These are phyloP conservation scores for Phytophthora pistaciae DNA, from an alignment of 352 stramenopile genomes.

Conservation along the genomic window DNA sequence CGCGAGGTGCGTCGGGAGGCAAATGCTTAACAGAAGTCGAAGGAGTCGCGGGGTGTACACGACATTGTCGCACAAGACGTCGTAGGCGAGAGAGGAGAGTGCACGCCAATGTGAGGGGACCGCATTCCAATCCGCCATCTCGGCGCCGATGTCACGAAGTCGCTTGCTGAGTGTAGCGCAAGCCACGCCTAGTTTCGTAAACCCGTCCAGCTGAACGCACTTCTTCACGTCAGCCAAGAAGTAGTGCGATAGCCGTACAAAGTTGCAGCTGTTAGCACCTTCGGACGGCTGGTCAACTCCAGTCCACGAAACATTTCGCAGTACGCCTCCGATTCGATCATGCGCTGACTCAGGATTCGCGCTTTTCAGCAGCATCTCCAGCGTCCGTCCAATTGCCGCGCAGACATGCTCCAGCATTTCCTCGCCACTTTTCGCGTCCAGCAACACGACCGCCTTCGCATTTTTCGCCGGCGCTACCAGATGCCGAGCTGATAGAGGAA, in stretches of 20 bases:
- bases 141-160: constrained; percentile 39
- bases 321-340: constrained; percentile 21
- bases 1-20: constrained; percentile 38
- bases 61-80: constrained; percentile 71
- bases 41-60: constrained; percentile 70
- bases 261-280: constrained; percentile 18
- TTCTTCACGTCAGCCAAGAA: constrained; percentile 50
- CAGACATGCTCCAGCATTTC: constrained; percentile 57
- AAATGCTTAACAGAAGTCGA: constrained; percentile 54
- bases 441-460: constrained; percentile 42
- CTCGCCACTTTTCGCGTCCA: constrained; percentile 50
- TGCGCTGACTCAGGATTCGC: constrained; percentile 24
- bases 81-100: constrained; percentile 47
- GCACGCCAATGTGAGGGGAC: constrained; percentile 9
- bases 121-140: constrained; percentile 15
- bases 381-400: constrained; percentile 38
- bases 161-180: constrained; percentile 51
- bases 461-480: constrained; percentile 34
- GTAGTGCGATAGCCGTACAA: constrained; percentile 37
- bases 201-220: constrained; percentile 37
- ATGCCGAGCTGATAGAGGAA: constrained; percentile 46
- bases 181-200: constrained; percentile 55
- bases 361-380: constrained; percentile 33
- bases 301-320: constrained; percentile 20
- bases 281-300: background rate